Percentiles rank a stretch among this genome's conserved stretches.
Conservation (phyloP, 2,329 filamentous ascomycete genomes). For the Orbilia oligospora region DNA sequence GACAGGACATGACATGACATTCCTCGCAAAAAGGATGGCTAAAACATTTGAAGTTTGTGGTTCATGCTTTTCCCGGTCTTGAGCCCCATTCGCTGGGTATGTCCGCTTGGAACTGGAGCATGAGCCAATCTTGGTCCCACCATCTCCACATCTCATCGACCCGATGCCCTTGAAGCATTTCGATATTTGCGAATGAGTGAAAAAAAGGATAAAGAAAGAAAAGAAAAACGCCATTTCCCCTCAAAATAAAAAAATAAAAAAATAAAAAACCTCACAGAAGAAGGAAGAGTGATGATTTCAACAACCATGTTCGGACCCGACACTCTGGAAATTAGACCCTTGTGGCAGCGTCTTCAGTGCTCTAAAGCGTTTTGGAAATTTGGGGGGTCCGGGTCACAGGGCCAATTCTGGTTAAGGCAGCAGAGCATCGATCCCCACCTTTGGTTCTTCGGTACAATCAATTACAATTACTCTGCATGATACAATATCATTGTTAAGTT, state of each 20-base stretch:
- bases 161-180: constrained; percentile 35
- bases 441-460: constrained; percentile 20
- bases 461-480: too few relatives aligned
- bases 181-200: constrained; percentile 40
- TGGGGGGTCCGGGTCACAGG: constrained; percentile 54
- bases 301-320: constrained; percentile 57
- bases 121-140: constrained; percentile 43
- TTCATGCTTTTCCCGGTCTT: constrained; percentile 15
- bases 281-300: constrained; percentile 42
- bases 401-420: constrained; percentile 45
- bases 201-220: constrained; percentile 28
- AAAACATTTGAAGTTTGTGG: constrained; percentile 32
- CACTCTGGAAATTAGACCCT: constrained; percentile 57
- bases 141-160: constrained; percentile 45
- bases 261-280: too few relatives aligned
- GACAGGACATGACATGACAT: background rate
- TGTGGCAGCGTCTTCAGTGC: constrained; percentile 43
- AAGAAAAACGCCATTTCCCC: constrained; percentile 37
- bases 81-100: constrained; percentile 4
- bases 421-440: constrained; percentile 24
- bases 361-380: constrained; percentile 56
- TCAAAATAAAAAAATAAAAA: constrained; percentile 14
- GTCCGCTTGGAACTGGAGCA: constrained; percentile 21
- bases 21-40: too few relatives aligned
- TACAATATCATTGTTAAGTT: constrained; percentile 37